phyloP scores from a whole-genome alignment of 2,329 filamentous ascomycete genomes.

The Cercospora sojina region DNA sequence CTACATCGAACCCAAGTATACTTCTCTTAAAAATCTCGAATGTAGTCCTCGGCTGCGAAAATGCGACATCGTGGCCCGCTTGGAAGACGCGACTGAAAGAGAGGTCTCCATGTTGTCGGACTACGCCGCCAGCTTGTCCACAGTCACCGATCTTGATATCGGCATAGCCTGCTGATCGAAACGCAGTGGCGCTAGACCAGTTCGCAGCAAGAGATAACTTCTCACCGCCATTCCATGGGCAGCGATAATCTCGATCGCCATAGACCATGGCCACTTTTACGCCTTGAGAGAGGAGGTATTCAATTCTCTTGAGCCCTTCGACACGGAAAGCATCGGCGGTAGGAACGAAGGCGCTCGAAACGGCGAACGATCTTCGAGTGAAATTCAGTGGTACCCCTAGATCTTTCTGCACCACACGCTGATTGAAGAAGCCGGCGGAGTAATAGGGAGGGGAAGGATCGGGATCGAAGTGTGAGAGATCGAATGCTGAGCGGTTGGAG shows the following conservation, averaged over 20 bases:
- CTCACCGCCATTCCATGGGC: constrained; percentile 35
- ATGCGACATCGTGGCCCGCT: constrained; percentile 33
- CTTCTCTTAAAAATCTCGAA: constrained; percentile 56
- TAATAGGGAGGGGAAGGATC: constrained; percentile 28
- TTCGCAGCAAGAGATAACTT: constrained; percentile 32
- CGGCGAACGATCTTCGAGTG: constrained; percentile 31
- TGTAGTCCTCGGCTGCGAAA: constrained; percentile 56
- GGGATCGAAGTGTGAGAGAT: constrained; percentile 29
- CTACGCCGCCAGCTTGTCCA: constrained; percentile 32
- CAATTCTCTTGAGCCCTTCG: constrained; percentile 26
- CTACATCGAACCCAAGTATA: constrained; percentile 53
- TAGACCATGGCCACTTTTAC: constrained; percentile 33
- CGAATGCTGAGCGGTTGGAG: constrained; percentile 26
- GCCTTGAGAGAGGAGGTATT: constrained; percentile 30
- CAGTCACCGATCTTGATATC: constrained; percentile 31
- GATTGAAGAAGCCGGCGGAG: constrained; percentile 48
- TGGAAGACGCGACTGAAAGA: constrained; percentile 40
- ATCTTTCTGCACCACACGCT: constrained; percentile 45
- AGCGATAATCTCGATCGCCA: constrained; percentile 34
- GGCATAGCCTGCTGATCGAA: constrained; percentile 35
- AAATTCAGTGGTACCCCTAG: constrained; percentile 52
- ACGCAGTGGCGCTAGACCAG: constrained; percentile 27
- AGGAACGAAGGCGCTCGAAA: constrained; percentile 15
- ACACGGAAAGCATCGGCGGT: constrained; percentile 23
- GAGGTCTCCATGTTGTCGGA: constrained; percentile 38